Conservation (phyloP, 2,329 filamentous ascomycete genomes). For the Ilyonectria sp. region DNA sequence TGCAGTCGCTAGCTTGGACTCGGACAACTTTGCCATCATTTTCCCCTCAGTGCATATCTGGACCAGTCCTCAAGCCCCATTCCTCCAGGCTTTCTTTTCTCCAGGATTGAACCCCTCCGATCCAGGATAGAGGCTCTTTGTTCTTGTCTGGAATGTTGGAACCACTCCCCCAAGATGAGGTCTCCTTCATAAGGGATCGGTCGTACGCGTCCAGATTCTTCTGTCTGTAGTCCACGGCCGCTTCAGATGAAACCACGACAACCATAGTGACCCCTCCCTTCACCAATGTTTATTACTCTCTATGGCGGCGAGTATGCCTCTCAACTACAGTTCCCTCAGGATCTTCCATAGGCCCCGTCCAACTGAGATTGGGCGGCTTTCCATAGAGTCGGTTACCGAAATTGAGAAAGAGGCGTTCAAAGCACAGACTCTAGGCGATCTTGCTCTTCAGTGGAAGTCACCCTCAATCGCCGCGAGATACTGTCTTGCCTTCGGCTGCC, state of each 20-base stretch:
- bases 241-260: neutral
- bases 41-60: neutral
- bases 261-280: neutral
- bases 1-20: neutral
- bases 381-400: neutral
- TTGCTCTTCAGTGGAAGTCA: neutral
- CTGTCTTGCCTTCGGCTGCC: constrained; percentile 1
- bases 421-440: neutral
- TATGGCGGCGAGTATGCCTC: neutral
- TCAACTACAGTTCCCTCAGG: neutral
- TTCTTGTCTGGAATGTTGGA: neutral
- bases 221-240: neutral
- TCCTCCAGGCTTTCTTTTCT: neutral
- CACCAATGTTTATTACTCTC: neutral
- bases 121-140: neutral
- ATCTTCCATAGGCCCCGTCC: neutral
- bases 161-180: neutral
- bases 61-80: neutral
- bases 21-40: neutral
- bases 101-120: neutral
- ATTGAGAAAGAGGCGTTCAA: neutral
- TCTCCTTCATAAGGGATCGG: neutral
- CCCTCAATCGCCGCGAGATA: constrained; percentile 1
- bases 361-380: neutral
- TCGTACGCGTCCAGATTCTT: neutral